Evolutionary conservation across 2,329 filamentous ascomycete genomes (phyloP), one percentile per base, ranked within the genome.

Genomic region (Clarireedia hainanense): DNA sequence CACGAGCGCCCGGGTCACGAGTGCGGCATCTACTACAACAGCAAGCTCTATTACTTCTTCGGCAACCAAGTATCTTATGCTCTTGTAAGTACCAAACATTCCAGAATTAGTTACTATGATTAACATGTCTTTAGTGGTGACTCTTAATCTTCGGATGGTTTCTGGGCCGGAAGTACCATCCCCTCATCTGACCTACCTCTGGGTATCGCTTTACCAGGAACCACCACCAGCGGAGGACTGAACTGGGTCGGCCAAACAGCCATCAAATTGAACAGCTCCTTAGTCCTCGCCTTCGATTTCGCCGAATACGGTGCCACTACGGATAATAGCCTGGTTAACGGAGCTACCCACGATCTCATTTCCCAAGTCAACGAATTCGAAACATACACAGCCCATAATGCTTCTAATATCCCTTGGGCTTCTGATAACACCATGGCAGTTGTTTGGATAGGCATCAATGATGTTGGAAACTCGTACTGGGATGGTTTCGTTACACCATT

Each of bases 11-110:
- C 30, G 12, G 30, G 30, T 12, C 4, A 34, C 30, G 30, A 34
- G 30, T 12, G 30, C 30, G 10, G 9, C 30, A 34, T 34, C 30
- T 10, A 9, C 27, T 9, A 7, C 50, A 9, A 26, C 42, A 7
- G n/a, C 27, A 46, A 26, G 26, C 12, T 36, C 40, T 4, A 14
- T 23, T 5, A 17, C 50, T 26, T 46, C 50, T 9, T 39, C 50
- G 17, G 30, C 42, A 52, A 52, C 50, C 30, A 52, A 47, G 40
- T 52, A 52, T 39, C 34, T 47, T 9, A 52, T 52, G 50, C 24
- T 52, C 36, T 52, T 52, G 50, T 52, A 26, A 37, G 42, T 20
- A 46, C 12, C 23, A 23, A 9, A 23, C 1, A 26, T 12, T 23
- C 23, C 5, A 6, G 42, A 46, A 46, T 23, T 24, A 46, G 23